phyloP scores from a whole-genome alignment of 176 grass and related monocot species.

The Typha latifolia region DNA sequence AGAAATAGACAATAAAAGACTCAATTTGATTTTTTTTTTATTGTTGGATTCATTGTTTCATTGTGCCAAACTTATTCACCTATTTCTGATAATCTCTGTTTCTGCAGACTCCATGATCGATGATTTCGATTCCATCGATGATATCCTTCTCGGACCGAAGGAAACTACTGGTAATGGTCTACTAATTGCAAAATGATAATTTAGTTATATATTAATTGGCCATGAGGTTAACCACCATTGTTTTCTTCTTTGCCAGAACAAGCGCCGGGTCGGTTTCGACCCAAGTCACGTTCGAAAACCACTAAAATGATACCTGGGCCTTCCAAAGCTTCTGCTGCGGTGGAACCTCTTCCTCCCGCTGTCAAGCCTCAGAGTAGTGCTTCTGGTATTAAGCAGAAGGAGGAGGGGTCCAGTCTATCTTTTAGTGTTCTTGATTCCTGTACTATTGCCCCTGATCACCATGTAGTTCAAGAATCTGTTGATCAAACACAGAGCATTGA shows the following conservation, averaged over 20 bases:
- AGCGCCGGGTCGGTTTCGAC: not conserved
- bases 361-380: not conserved
- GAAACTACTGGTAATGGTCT: not conserved
- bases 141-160: not conserved
- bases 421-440: not conserved
- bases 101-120: not conserved
- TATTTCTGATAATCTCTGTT: not conserved
- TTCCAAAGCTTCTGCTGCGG: not conserved
- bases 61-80: not conserved
- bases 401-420: not conserved
- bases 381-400: not conserved
- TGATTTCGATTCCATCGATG: conserved; percentile 3
- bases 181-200: not conserved
- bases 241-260: not conserved
- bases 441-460: not conserved
- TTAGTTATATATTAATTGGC: not conserved
- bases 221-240: not conserved
- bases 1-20: too few relatives aligned
- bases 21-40: too few relatives aligned
- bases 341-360: not conserved
- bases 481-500: not conserved
- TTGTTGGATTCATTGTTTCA: not conserved
- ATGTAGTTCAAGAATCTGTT: not conserved
- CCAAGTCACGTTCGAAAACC: not conserved
- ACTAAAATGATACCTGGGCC: not conserved